Conservation (phyloP, 345 rosid species). For the Triadica sebifera region DNA sequence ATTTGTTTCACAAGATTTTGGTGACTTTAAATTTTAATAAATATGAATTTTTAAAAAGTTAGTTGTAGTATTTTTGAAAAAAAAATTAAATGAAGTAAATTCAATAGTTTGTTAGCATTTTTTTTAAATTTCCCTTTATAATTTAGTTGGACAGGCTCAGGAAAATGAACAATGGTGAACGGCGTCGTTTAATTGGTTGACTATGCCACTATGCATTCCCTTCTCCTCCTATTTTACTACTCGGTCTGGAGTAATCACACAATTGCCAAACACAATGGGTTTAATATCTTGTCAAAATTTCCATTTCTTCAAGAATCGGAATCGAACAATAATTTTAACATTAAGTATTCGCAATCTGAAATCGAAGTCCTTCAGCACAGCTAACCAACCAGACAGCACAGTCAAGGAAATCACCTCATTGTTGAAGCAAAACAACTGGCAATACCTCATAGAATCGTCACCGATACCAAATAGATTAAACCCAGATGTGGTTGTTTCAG, state of each 20-base stretch:
- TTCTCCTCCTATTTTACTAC: neutral
- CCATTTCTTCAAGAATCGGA: slow-evolving; percentile 10
- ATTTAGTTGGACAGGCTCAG: too few relatives aligned
- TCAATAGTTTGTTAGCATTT: too few relatives aligned
- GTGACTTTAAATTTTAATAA: too few relatives aligned
- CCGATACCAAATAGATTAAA: slow-evolving; percentile 38
- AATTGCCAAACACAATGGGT: slow-evolving; percentile 4
- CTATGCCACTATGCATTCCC: too few relatives aligned
- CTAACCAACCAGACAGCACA: neutral
- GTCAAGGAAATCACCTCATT: slow-evolving; percentile 44
- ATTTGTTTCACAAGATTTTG: too few relatives aligned
- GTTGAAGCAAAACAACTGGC: slow-evolving; percentile 53
- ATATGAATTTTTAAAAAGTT: too few relatives aligned
- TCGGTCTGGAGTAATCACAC: neutral
- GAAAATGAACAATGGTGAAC: too few relatives aligned
- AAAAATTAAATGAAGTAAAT: too few relatives aligned
- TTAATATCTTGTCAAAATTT: neutral
- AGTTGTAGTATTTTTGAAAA: too few relatives aligned
- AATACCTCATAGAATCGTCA: slow-evolving; percentile 38
- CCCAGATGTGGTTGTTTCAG: slow-evolving; percentile 61
- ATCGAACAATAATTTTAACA: neutral
- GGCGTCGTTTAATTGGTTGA: too few relatives aligned
- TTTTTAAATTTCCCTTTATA: too few relatives aligned
- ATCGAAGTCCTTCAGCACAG: slow-evolving; percentile 16
- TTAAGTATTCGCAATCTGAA: slow-evolving; percentile 18